phyloP scores from a whole-genome alignment of 2,329 filamentous ascomycete genomes.

The Ophiocordyceps camponoti-saundersi region DNA sequence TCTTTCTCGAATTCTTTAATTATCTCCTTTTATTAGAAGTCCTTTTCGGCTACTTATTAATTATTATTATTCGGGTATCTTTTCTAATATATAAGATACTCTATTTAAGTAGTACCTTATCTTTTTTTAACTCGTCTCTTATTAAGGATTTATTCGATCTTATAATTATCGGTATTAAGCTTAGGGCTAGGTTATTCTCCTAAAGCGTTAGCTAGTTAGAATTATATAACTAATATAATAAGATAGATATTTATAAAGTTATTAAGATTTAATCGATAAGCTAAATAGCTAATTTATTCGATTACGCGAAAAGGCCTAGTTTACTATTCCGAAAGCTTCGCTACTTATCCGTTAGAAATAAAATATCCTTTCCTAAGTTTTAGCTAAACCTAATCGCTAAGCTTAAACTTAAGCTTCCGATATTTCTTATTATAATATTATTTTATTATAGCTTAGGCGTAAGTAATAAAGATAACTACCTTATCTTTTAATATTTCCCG shows the following conservation, averaged over 20 bases:
- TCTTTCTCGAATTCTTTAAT: no score
- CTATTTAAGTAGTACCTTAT: no score
- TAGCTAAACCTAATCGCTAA: neutral
- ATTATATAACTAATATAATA: no score
- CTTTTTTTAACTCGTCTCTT: neutral
- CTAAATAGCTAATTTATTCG: neutral
- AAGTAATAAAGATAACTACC: neutral
- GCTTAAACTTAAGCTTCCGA: neutral
- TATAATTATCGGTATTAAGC: neutral
- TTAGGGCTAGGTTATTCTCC: no score
- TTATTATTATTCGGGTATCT: neutral
- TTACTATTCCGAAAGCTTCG: neutral
- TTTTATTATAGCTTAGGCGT: neutral
- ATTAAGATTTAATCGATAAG: neutral
- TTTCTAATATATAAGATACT: neutral
- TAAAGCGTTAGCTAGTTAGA: no score
- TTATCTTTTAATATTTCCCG: neutral
- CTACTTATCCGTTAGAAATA: neutral
- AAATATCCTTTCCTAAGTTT: neutral
- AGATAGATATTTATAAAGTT: neutral
- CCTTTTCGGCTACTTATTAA: neutral
- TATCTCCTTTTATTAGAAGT: neutral
- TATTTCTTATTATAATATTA: neutral
- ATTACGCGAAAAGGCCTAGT: neutral
- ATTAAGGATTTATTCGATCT: neutral